Conservation (phyloP, 169 alveolate genomes). For the Amoebophrya sp. region DNA sequence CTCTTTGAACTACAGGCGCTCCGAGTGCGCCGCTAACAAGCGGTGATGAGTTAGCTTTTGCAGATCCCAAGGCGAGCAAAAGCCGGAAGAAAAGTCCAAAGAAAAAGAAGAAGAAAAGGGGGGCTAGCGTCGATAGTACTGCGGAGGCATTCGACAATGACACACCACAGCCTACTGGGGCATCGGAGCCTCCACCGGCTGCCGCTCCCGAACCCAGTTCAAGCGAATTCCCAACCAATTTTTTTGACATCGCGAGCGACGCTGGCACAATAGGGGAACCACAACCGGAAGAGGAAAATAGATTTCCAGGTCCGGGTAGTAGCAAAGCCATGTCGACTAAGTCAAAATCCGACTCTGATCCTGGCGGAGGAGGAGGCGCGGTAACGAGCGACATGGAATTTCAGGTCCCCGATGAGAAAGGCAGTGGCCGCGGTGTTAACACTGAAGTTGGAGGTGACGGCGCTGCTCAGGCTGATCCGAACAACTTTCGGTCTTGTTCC, state of each 20-base stretch:
- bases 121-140: neutral
- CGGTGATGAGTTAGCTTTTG: too few species aligned
- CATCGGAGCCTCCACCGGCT: neutral
- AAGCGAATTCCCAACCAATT: neutral
- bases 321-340: neutral
- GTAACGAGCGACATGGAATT: neutral
- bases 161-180: neutral
- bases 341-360: too few species aligned
- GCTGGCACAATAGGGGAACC: slow-evolving; percentile 2
- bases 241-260: neutral
- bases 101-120: too few species aligned
- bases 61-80: too few species aligned
- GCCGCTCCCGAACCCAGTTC: neutral
- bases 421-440: neutral
- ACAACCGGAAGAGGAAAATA: neutral
- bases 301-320: neutral
- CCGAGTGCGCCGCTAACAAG: too few species aligned
- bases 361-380: neutral
- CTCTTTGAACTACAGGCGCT: too few species aligned
- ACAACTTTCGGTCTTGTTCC: too few species aligned
- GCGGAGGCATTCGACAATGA: neutral
- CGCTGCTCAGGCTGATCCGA: too few species aligned
- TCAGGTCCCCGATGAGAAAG: neutral
- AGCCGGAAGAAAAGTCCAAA: too few species aligned
- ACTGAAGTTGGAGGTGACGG: neutral